These are phyloP conservation scores for Leccinum broughii DNA, from an alignment of 768 basidiomycete species.

Conservation along the genomic window DNA sequence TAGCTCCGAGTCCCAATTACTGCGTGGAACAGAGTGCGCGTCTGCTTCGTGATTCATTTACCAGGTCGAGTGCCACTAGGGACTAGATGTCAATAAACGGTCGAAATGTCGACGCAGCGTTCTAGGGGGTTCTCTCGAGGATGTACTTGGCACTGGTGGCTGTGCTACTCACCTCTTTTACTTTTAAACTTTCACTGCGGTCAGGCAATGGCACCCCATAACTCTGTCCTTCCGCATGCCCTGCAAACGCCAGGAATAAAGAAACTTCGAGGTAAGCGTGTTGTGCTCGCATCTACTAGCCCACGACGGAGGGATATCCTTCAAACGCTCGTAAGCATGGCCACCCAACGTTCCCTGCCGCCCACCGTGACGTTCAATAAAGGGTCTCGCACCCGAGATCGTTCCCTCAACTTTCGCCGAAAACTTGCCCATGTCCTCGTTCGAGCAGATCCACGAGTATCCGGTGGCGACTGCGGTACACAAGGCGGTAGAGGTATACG, in stretches of 20 bases:
- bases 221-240: constrained; percentile 60
- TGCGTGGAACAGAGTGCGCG: too few relatives aligned
- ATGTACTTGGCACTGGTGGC: too few relatives aligned
- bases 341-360: background rate
- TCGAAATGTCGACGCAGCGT: too few relatives aligned
- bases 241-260: constrained; percentile 59
- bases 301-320: constrained; percentile 86
- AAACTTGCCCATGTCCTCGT: constrained; percentile 64
- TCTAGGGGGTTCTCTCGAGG: too few relatives aligned
- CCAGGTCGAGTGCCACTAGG: too few relatives aligned
- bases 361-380: background rate
- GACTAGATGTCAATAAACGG: too few relatives aligned
- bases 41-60: too few relatives aligned
- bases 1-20: too few relatives aligned
- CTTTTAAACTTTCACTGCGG: too few relatives aligned
- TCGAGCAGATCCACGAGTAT: constrained; percentile 72
- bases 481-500: constrained; percentile 87
- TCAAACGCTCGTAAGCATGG: constrained; percentile 59
- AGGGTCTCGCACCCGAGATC: constrained; percentile 70
- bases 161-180: too few relatives aligned
- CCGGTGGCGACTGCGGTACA: constrained; percentile 74
- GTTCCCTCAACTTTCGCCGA: constrained; percentile 81
- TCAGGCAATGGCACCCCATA: constrained; percentile 32
- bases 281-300: constrained; percentile 85
- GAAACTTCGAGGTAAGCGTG: constrained; percentile 72